Evolutionary conservation across 1,284 basidiomycete species (phyloP).

Genomic region (Ganoderma multipileum): DNA sequence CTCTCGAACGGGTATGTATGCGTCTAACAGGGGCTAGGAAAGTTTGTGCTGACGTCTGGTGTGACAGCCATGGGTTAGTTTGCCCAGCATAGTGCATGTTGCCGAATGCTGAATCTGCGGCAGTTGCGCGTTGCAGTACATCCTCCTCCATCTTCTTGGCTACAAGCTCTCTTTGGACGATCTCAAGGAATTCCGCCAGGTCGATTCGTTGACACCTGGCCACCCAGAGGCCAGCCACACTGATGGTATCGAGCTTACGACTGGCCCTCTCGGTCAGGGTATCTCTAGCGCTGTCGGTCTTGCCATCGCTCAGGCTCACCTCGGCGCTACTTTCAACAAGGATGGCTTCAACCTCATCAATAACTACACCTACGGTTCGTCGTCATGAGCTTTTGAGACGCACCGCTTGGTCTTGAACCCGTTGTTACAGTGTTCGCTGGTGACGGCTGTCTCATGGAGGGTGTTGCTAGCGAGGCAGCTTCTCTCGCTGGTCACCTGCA

Average conservation of each 20-base stretch:
- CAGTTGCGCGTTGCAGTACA: conserved; percentile 88
- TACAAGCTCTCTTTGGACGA: conserved; percentile 88
- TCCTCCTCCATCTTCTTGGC: conserved; percentile 83
- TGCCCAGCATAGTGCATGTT: neutral
- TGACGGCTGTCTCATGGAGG: conserved; percentile 97
- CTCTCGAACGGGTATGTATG: conserved; percentile 78
- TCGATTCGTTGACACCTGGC: conserved; percentile 90
- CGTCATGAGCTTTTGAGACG: neutral
- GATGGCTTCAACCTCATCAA: conserved; percentile 85
- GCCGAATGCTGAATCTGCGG: neutral
- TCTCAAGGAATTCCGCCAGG: conserved; percentile 85
- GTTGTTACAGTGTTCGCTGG: conserved; percentile 77
- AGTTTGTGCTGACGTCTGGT: conserved; percentile 15
- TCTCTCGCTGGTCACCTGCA: conserved; percentile 94
- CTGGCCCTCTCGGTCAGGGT: conserved; percentile 95
- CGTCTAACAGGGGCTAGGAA: neutral
- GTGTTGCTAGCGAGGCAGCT: conserved; percentile 90
- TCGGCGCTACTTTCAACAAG: conserved; percentile 91
- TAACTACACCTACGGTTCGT: conserved; percentile 88
- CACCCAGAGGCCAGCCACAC: conserved; percentile 92
- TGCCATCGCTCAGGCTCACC: conserved; percentile 92
- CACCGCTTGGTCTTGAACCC: conserved; percentile 16
- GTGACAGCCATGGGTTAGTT: conserved; percentile 71
- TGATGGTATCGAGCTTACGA: conserved; percentile 95
- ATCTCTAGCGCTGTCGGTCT: conserved; percentile 93